These are phyloP conservation scores for Austroboletus rostrupii DNA, from an alignment of 1,284 basidiomycete genomes.

Conservation along the genomic window DNA sequence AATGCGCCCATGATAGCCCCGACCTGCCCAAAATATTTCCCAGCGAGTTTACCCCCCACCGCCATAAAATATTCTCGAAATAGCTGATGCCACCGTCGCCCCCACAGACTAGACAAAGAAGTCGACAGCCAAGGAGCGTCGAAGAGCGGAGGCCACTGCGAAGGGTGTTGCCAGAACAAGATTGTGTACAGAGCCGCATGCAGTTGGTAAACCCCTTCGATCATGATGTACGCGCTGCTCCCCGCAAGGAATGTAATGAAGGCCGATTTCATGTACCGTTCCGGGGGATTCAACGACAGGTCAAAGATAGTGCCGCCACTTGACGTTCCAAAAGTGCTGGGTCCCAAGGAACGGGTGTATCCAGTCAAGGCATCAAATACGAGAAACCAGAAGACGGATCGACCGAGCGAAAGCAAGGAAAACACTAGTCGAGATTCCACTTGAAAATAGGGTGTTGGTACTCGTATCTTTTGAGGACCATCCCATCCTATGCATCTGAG, in stretches of 20 bases:
- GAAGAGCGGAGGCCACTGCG: conserved; percentile 43
- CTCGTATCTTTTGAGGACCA: conserved; percentile 5
- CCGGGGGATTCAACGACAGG: conserved; percentile 34
- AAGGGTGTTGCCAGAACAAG: conserved; percentile 33
- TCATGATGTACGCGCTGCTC: conserved; percentile 36
- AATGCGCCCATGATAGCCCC: conserved; percentile 55
- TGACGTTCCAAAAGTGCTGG: conserved; percentile 22
- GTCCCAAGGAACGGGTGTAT: conserved; percentile 13
- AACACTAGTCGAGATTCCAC: conserved; percentile 22
- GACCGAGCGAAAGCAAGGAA: neutral
- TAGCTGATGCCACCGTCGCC: conserved; percentile 43
- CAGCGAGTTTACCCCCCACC: conserved; percentile 30
- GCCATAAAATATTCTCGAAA: conserved; percentile 38
- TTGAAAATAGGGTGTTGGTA: conserved; percentile 11
- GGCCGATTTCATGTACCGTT: conserved; percentile 43
- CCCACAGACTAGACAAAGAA: conserved; percentile 43
- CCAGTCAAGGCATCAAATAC: neutral
- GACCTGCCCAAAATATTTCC: conserved; percentile 38
- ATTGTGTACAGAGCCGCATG: conserved; percentile 41
- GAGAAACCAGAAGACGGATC: neutral
- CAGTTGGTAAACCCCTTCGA: conserved; percentile 43
- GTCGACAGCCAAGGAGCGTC: conserved; percentile 37
- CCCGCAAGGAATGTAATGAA: conserved; percentile 40
- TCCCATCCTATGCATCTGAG: conserved; percentile 29
- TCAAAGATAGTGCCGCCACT: conserved; percentile 50